Percentiles rank a stretch among this genome's conserved stretches.
These are phyloP conservation scores for Xylaria acuta DNA, from an alignment of 495 filamentous ascomycete genomes.

Conservation along the genomic window DNA sequence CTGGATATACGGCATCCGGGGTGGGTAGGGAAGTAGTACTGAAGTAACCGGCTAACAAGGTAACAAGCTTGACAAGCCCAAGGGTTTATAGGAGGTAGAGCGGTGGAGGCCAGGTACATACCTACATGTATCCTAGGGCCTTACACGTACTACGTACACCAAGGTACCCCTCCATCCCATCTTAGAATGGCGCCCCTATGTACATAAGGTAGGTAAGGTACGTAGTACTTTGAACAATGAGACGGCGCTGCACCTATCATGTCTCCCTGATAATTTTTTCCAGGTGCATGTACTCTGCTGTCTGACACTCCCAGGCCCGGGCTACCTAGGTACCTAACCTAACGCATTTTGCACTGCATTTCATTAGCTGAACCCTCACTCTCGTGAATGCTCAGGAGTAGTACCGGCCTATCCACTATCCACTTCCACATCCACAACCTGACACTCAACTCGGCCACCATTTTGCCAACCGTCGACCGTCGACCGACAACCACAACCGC, in stretches of 20 bases:
- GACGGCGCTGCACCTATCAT: neutral
- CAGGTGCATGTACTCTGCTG: constrained; percentile 7
- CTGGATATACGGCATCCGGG: neutral
- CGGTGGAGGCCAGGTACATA: too few species aligned
- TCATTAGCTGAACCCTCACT: constrained; percentile 28
- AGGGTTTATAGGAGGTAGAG: neutral
- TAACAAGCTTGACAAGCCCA: neutral
- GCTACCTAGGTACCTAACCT: constrained; percentile 12
- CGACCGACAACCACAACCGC: constrained; percentile 15
- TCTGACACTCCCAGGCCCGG: constrained; percentile 6
- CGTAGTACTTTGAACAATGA: neutral
- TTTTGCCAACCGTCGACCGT: constrained; percentile 18
- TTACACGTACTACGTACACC: constrained; percentile 9
- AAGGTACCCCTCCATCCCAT: constrained; percentile 9
- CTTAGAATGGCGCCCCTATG: constrained; percentile 5
- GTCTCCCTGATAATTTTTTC: constrained; percentile 21
- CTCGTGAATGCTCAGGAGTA: constrained; percentile 16
- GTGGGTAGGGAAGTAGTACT: neutral
- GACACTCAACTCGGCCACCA: constrained; percentile 10
- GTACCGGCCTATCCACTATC: neutral
- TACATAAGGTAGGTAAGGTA: neutral
- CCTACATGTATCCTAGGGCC: neutral
- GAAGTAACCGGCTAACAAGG: neutral
- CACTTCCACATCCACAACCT: constrained; percentile 25
- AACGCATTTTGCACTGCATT: constrained; percentile 20